Base-by-base conservation (phyloP, 1,139 yeast species). In the Hemisphaericaspora xylofermentans region DNA sequence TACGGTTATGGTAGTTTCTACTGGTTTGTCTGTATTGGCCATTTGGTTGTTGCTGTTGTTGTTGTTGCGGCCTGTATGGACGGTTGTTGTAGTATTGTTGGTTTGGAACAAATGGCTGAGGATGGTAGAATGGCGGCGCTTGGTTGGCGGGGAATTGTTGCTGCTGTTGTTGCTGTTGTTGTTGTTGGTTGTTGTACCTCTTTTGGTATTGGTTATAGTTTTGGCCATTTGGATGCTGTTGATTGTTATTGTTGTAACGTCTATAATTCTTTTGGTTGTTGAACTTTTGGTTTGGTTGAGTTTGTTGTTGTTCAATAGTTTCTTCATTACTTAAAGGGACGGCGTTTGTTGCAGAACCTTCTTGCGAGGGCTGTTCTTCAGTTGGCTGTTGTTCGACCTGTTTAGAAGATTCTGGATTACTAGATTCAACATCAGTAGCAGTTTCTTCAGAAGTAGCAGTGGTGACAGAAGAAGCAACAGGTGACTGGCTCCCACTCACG, bases 31-130 rank as follows among this genome's bases (percentile, higher is more conserved):
- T 42, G 17, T 36, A 40, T 22, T 27, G 35, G 35, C 35, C 35
- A 32, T 15, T 16, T 19, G 27, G 31, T 33, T 38, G 33, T 14
- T 18, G n/a, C n/a, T n/a, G 35, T 18, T 32, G 28, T 33, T 35
- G 25, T 14, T 22, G 27, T 36, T 42, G 39, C 18, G 60, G 57
- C 52, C 63, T 57, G 49, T 49, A 60, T 46, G 58, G 63, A 42
- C 61, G 61, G 39, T 53, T 53, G 48, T 50, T 53, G 38, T 54
- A 53, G 45, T 47, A 57, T 52, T 46, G 52, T 40, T 51, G 59
- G 46, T 49, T 43, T 40, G 55, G 62, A 25, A 47, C 52, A 44
- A 50, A 59, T 32, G 63, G 60, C 41, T 60, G 65, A 18, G 63
- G 64, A 29, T 58, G 63, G 51, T 39, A 57, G 45, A 48, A 59